Percentiles rank a stretch among this genome's conserved stretches.
Conservation (phyloP, 2,329 filamentous ascomycete species). For the Pseudogymnoascus sp. region DNA sequence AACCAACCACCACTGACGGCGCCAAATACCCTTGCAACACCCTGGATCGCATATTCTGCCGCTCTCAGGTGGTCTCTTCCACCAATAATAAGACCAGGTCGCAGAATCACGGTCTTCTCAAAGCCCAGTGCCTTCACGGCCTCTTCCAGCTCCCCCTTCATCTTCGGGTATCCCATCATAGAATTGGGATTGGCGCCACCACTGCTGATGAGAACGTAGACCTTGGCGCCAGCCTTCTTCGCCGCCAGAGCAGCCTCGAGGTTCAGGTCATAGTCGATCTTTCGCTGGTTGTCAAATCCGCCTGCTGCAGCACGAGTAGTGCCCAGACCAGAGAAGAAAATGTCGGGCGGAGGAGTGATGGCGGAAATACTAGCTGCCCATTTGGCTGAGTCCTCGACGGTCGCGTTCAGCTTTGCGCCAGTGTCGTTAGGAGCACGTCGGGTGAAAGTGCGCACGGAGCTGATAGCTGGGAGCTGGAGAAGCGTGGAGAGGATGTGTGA, state of each 20-base stretch:
- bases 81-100: constrained; percentile 71
- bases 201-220: constrained; percentile 43
- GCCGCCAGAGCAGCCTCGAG: constrained; percentile 68
- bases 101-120: constrained; percentile 64
- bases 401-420: constrained; percentile 51
- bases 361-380: constrained; percentile 56
- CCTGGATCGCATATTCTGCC: constrained; percentile 47
- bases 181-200: constrained; percentile 41
- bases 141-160: constrained; percentile 87
- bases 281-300: constrained; percentile 69
- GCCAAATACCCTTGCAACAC: constrained; percentile 47
- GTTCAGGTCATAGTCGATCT: constrained; percentile 83
- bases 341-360: constrained; percentile 45
- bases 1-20: constrained; percentile 41
- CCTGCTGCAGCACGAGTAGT: constrained; percentile 72
- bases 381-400: constrained; percentile 56
- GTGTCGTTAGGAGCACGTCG: constrained; percentile 50
- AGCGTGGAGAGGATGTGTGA: constrained; percentile 63
- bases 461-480: constrained; percentile 43
- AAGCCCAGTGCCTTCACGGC: constrained; percentile 63
- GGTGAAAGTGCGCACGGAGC: constrained; percentile 49
- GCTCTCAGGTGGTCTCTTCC: constrained; percentile 52
- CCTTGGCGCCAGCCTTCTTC: constrained; percentile 59
- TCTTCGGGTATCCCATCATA: constrained; percentile 48
- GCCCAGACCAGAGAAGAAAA: constrained; percentile 71